Evolutionary conservation across 768 basidiomycete species (phyloP).

Genomic region (Aureoboletus auriporus): DNA sequence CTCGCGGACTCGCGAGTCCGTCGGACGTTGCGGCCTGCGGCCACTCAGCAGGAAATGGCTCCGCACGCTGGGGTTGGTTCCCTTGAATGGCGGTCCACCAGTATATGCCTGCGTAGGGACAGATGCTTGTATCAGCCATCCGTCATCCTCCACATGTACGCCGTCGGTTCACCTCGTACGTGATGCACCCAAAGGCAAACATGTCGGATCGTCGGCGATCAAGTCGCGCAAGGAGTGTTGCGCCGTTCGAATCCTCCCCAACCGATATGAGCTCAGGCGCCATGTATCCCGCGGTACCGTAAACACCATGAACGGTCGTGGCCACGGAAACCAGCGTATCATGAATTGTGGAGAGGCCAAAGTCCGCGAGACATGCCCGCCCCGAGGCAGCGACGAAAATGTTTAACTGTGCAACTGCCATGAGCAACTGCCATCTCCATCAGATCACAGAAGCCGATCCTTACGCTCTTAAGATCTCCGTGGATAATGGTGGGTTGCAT

Average conservation of each 20-base stretch:
- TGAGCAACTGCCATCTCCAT: not conserved
- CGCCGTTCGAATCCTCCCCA: constrained; percentile 6
- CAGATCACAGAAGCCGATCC: constrained; percentile 3
- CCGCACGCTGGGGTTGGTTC: constrained; percentile 12
- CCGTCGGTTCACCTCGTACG: constrained; percentile 28
- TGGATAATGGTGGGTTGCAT: constrained; percentile 38
- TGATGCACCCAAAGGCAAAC: constrained; percentile 32
- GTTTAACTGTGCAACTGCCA: constrained; percentile 17
- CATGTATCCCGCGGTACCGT: constrained; percentile 24
- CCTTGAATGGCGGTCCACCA: constrained; percentile 23
- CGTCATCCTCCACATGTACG: not conserved
- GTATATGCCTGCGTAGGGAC: constrained; percentile 24
- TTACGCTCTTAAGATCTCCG: constrained; percentile 42
- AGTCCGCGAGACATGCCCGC: constrained; percentile 31
- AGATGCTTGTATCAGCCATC: not conserved
- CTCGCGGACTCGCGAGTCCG: not conserved
- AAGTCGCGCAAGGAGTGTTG: constrained; percentile 9
- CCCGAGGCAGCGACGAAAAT: constrained; percentile 24
- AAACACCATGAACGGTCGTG: constrained; percentile 12
- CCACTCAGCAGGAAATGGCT: constrained; percentile 15
- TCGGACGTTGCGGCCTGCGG: constrained; percentile 17
- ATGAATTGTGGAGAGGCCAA: constrained; percentile 22
- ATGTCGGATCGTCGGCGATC: constrained; percentile 31
- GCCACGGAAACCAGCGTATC: constrained; percentile 14
- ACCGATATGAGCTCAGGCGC: constrained; percentile 24